phyloP scores from a whole-genome alignment of 441 rosid genomes.

The Mallotus repandus region DNA sequence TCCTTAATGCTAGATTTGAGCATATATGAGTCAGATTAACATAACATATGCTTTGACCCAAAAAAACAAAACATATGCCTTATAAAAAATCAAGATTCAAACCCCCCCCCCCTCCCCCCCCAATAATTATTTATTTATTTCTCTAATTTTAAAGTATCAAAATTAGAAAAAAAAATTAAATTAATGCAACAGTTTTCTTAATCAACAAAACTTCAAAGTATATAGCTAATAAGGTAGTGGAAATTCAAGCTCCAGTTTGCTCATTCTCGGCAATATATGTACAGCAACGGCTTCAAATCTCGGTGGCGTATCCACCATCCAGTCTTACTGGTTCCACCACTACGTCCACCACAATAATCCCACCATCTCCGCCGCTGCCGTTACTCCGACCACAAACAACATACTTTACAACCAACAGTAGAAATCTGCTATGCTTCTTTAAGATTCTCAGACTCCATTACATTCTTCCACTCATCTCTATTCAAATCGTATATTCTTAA shows the following conservation, averaged over 20 bases:
- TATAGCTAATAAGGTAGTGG: background rate
- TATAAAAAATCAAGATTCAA: background rate
- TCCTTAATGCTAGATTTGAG: too few species aligned
- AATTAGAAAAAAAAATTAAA: too few species aligned
- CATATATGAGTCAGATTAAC: too few species aligned
- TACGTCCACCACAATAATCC: conserved; percentile 48
- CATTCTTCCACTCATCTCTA: conserved; percentile 39
- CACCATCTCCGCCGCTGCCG: too few species aligned
- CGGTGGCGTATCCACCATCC: conserved; percentile 35
- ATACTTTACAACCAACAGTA: conserved; percentile 47
- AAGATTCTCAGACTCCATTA: conserved; percentile 33
- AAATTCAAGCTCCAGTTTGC: conserved; percentile 6
- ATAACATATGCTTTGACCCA: too few species aligned
- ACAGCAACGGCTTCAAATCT: conserved; percentile 39
- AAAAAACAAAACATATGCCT: too few species aligned
- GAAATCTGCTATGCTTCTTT: conserved; percentile 47
- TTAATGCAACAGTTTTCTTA: too few species aligned
- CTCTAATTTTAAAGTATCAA: too few species aligned
- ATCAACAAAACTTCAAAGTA: background rate
- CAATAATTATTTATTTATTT: too few species aligned
- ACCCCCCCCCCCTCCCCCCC: too few species aligned
- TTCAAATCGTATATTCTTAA: conserved; percentile 36
- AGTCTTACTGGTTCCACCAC: conserved; percentile 27
- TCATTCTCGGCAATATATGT: conserved; percentile 60
- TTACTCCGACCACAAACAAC: conserved; percentile 33